Evolutionary conservation across 2,329 filamentous ascomycete species (phyloP), one percentile per base, ranked within the genome.

Genomic region (Talaromyces pinophilus): DNA sequence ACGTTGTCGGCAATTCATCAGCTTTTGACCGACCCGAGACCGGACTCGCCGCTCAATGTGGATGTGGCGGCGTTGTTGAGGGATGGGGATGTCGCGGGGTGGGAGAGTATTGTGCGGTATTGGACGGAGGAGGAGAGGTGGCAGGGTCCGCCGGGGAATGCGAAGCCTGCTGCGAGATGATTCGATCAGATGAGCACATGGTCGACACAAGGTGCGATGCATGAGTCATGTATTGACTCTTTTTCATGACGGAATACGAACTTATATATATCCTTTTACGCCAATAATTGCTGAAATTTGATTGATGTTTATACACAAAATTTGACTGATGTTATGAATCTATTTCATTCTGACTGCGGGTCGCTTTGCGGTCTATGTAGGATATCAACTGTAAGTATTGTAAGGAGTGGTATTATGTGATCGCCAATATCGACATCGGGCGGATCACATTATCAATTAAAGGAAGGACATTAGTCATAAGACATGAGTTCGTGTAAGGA

Each of bases 11-110:
- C 82, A 4, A 78, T 84, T 30, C 81, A 83, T 64, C 79, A 81
- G 72, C 71, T 84, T 65, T 72, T 84, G 60, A 80, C 74, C 10
- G 77, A 82, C 63, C 81, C 82, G 30, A 73, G 77, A 17, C 76
- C 81, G 11, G 82, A 84, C 52, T 82, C 79, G 63, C 82, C 82
- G 59, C 70, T 84, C 57, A 84, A 84, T 70, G 78, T 82, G 10
- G 82, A 84, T 72, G 75, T 83, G 6, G 81, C 82, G 28, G 80
- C 78, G 42, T 70, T 84, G 57, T 68, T 83, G 64, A 72, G 82
- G 28, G 77, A 81, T 22, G 79, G 80, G 8, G 82, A 84, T 75
- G 62, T 75, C 1, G 73, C 79, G 1, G 82, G 74, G 1, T 82
- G 77, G 72, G 81, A 83, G 71, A 79, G 80, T 62, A 69, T 84